Evolutionary conservation across 139 green algal species (phyloP), one percentile per base, ranked within the genome.

Genomic region (Haematococcus sp.): DNA sequence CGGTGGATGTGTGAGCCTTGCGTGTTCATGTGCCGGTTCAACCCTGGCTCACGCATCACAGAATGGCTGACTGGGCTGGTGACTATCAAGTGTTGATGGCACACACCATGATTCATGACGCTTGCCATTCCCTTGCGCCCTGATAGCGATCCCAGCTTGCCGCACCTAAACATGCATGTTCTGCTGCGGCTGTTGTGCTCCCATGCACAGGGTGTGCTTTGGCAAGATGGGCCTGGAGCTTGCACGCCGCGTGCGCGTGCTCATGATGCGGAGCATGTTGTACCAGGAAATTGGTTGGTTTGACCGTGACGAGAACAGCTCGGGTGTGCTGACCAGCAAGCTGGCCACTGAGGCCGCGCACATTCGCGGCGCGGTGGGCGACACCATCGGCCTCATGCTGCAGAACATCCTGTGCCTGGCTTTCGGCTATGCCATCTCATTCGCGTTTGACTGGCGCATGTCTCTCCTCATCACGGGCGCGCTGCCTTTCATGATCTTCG

Each of bases 381-480:
- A 88, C 64, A 64, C 77, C 1, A 43, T 86, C 15, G 83, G 68
- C 5, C 49, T 85, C 17, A 56, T 60, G 9, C 67, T 84, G 32
- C 79, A 81, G 71, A 85, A 85, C 58, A n/a, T 85, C 28, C 44
- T 67, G 0, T 63, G 44, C 44, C 69, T 81, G 43, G 49, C 65
- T 1, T 43, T 67, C 2, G 73, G 73, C 25, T 79, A 79, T 35
- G 13, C 67, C 3, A 66, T 91, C 49, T 78, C 89, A 15, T 92
- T 95, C 64, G 76, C 83, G 31, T 81, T 82, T 59, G 68, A 78
- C 65, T 96, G 90, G 90, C 82, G 87, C 60, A 88, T 95, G 84
- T 88, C 91, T 51, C 81, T 96, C 46, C 84, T 97, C 1, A 75
- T 94, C 27, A 87, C 88, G 0, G 86, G 84, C 65, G 49, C 34